Evolutionary conservation across 805 yeast species (phyloP).

Genomic region (Saccharomycopsis lassenensis): DNA sequence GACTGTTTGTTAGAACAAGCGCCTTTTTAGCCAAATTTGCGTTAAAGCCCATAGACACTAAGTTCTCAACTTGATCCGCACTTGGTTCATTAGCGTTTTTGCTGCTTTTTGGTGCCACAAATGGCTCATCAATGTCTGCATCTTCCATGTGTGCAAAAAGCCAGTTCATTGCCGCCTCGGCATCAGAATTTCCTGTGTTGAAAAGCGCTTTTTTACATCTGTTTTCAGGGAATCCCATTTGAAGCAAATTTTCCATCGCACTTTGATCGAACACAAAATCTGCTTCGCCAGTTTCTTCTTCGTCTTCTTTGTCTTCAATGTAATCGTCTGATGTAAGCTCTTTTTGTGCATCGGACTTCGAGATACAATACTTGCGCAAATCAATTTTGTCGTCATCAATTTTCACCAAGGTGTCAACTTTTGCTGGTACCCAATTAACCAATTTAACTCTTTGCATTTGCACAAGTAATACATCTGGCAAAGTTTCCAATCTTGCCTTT

Average conservation of each 20-base stretch:
- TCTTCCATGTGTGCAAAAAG: conserved; percentile 84
- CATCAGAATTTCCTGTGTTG: conserved; percentile 51
- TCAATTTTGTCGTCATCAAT: conserved; percentile 36
- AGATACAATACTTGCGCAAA: conserved; percentile 28
- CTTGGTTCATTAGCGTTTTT: conserved; percentile 21
- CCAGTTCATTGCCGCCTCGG: conserved; percentile 85
- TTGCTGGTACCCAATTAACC: conserved; percentile 84
- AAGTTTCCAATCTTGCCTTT: conserved; percentile 41
- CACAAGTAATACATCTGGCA: conserved; percentile 60
- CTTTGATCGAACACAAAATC: conserved; percentile 30
- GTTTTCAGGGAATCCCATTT: conserved; percentile 82
- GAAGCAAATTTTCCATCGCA: conserved; percentile 42
- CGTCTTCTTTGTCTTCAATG: conserved; percentile 24
- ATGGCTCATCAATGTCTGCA: conserved; percentile 58
- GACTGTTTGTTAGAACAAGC: conserved; percentile 46
- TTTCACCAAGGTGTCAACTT: conserved; percentile 61
- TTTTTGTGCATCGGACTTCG: not conserved
- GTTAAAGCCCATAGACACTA: conserved; percentile 73
- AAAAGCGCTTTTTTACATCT: conserved; percentile 59
- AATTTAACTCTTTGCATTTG: conserved; percentile 73
- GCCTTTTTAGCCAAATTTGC: conserved; percentile 62
- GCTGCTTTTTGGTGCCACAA: conserved; percentile 22
- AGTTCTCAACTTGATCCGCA: conserved; percentile 33
- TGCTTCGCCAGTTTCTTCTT: conserved; percentile 18
- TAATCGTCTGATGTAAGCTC: conserved; percentile 30